phyloP scores from a whole-genome alignment of 164 flowering plant genomes.

The Hamamelis virginiana region DNA sequence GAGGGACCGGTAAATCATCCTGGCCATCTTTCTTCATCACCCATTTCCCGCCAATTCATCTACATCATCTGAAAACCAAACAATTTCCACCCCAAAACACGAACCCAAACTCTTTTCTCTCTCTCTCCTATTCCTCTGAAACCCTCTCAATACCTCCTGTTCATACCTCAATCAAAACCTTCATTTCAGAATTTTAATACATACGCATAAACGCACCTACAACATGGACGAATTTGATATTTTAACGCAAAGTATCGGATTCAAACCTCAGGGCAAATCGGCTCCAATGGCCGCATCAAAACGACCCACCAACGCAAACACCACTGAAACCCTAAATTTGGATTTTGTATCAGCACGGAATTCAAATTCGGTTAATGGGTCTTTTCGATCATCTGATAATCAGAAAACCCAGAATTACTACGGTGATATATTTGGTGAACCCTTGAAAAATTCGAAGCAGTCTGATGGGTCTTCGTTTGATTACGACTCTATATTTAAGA shows the following conservation, averaged over 20 bases:
- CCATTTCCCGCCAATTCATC: constrained; percentile 11
- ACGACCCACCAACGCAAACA: constrained; percentile 16
- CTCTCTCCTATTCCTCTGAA: background rate
- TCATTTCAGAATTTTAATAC: background rate
- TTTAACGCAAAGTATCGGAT: constrained; percentile 46
- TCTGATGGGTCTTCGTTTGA: constrained; percentile 20
- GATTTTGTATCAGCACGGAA: constrained; percentile 26
- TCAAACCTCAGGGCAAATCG: constrained; percentile 53
- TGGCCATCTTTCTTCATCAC: constrained; percentile 8
- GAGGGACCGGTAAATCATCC: constrained; percentile 1
- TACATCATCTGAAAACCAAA: constrained; percentile 3
- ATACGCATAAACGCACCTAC: too few relatives aligned
- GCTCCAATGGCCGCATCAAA: constrained; percentile 56
- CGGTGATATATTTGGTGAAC: constrained; percentile 30
- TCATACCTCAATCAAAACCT: background rate
- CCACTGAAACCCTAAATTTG: constrained; percentile 13
- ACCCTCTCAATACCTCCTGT: background rate
- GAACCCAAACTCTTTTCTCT: background rate
- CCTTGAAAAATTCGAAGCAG: constrained; percentile 10
- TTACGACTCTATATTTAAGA: constrained; percentile 45
- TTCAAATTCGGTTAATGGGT: constrained; percentile 10
- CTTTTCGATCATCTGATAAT: constrained; percentile 14
- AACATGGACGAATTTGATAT: constrained; percentile 64
- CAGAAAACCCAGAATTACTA: constrained; percentile 16
- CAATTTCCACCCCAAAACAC: background rate